Percentiles rank a stretch among this genome's conserved stretches.
These are phyloP conservation scores for Biscogniauxia marginata DNA, from an alignment of 2,329 filamentous ascomycete genomes.

Conservation along the genomic window DNA sequence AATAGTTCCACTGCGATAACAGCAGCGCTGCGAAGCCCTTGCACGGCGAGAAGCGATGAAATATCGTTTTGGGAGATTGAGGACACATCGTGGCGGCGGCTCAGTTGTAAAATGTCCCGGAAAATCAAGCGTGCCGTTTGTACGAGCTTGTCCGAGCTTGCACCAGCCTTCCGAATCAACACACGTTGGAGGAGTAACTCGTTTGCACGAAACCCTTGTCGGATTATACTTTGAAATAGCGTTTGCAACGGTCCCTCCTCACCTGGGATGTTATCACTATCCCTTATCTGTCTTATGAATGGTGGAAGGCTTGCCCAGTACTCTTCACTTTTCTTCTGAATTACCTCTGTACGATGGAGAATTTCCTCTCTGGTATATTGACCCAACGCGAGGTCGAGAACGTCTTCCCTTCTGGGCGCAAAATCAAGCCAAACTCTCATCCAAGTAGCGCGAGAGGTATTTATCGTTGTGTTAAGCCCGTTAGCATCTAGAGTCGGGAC, in stretches of 20 bases:
- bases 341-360: constrained; percentile 23
- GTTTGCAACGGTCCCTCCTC: constrained; percentile 25
- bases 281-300: constrained; percentile 23
- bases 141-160: constrained; percentile 32
- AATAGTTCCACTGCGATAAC: constrained; percentile 37
- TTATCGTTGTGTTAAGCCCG: constrained; percentile 27
- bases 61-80: constrained; percentile 30
- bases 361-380: constrained; percentile 33
- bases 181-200: constrained; percentile 35
- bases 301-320: constrained; percentile 28
- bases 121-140: constrained; percentile 30
- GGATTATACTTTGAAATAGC: constrained; percentile 24
- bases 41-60: constrained; percentile 29
- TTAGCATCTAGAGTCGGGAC: constrained; percentile 28
- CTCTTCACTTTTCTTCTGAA: constrained; percentile 21
- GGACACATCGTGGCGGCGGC: constrained; percentile 31
- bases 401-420: constrained; percentile 32
- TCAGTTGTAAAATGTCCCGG: constrained; percentile 32
- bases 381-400: constrained; percentile 34
- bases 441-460: constrained; percentile 25
- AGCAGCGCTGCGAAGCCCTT: constrained; percentile 34
- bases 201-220: constrained; percentile 26
- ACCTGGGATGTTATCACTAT: constrained; percentile 19
- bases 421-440: constrained; percentile 27
- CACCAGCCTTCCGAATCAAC: constrained; percentile 34